phyloP scores from a whole-genome alignment of 805 yeast species.

The Schizosaccharomyces pombe region DNA sequence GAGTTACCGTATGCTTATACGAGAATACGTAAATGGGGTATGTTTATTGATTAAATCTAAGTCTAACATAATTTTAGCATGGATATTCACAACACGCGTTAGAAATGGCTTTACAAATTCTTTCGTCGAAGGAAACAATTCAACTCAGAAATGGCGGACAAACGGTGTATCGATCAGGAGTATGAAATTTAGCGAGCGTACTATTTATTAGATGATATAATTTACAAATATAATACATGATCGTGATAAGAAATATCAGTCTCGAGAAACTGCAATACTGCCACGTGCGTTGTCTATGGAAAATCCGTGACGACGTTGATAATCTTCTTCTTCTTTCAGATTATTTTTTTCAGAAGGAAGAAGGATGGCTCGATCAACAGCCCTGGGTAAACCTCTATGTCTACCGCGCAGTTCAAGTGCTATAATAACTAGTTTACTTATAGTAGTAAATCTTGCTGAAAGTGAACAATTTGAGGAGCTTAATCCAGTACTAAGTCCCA shows the following conservation, averaged over 20 bases:
- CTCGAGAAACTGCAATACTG: not conserved
- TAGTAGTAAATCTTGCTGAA: constrained; percentile 39
- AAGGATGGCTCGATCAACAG: constrained; percentile 82
- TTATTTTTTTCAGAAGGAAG: constrained; percentile 14
- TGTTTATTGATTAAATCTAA: not conserved
- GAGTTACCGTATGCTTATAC: constrained; percentile 54
- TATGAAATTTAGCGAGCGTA: constrained; percentile 16
- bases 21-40: constrained; percentile 32
- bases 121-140: constrained; percentile 73
- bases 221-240: not conserved
- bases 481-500: constrained; percentile 83
- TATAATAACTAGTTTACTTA: constrained; percentile 65
- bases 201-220: too few species aligned
- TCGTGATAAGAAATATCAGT: not conserved
- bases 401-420: constrained; percentile 87
- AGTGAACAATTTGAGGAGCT: constrained; percentile 39
- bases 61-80: constrained; percentile 4
- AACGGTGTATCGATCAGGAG: constrained; percentile 53
- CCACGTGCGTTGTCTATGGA: not conserved
- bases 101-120: constrained; percentile 55
- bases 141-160: constrained; percentile 73
- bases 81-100: constrained; percentile 45
- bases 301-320: not conserved
- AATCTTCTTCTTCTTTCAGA: constrained; percentile 4
- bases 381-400: constrained; percentile 86